Conservation (phyloP, 2,329 filamentous ascomycete species). For the Xylariales sp. region DNA sequence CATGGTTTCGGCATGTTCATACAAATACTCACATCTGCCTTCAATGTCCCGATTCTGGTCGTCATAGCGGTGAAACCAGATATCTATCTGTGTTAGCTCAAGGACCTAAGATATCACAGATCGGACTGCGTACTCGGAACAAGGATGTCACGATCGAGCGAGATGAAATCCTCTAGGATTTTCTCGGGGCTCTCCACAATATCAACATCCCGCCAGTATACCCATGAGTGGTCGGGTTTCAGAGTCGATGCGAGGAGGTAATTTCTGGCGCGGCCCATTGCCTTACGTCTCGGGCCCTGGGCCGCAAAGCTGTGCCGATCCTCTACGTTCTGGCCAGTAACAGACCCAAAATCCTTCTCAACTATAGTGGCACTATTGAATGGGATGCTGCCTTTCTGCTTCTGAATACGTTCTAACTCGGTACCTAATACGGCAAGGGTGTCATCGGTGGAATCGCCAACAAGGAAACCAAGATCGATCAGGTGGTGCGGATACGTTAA, state of each 20-base stretch:
- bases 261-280: conserved; percentile 90
- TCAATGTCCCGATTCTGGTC: conserved; percentile 86
- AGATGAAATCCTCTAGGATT: conserved; percentile 95
- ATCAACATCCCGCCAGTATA: conserved; percentile 98
- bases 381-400: conserved; percentile 79
- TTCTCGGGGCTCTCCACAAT: conserved; percentile 88
- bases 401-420: conserved; percentile 90
- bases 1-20: no score
- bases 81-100: conserved; percentile 66
- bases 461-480: conserved; percentile 94
- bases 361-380: conserved; percentile 89
- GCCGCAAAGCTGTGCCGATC: conserved; percentile 87
- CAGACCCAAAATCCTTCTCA: conserved; percentile 88
- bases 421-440: conserved; percentile 86
- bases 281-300: conserved; percentile 89
- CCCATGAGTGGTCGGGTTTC: conserved; percentile 96
- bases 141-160: conserved; percentile 90
- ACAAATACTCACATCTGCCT: conserved; percentile 79
- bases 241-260: conserved; percentile 86
- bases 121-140: conserved; percentile 81
- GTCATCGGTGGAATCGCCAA: conserved; percentile 91
- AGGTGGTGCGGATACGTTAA: conserved; percentile 94
- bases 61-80: conserved; percentile 93
- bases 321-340: conserved; percentile 80
- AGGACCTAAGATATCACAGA: not conserved